These are phyloP conservation scores for Alternaria brassicicola DNA, from an alignment of 2,329 filamentous ascomycete genomes.

Conservation along the genomic window DNA sequence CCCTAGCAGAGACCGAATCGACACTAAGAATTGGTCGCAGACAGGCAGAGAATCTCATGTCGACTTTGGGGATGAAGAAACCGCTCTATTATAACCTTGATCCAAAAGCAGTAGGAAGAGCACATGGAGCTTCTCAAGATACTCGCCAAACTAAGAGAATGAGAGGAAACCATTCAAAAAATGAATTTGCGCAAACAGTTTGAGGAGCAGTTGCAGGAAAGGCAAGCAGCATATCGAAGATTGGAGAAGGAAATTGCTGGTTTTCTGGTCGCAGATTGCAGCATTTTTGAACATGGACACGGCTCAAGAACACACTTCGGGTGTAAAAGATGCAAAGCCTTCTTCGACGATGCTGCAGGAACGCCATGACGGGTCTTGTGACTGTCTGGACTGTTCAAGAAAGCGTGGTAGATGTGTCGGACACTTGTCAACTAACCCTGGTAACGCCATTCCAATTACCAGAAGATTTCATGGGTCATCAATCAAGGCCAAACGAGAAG, in stretches of 20 bases:
- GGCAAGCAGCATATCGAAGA: no score
- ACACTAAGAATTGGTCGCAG: background rate
- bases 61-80: background rate
- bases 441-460: no score
- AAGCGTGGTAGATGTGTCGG: no score
- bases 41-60: background rate
- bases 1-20: background rate
- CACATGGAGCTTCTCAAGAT: no score
- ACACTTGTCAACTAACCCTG: no score
- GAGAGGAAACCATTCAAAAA: no score
- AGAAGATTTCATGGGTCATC: no score
- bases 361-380: background rate
- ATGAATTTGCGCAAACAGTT: no score
- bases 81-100: background rate
- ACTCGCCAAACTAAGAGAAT: no score
- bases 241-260: background rate
- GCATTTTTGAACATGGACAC: background rate
- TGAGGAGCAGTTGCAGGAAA: no score
- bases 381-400: background rate
- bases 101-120: no score
- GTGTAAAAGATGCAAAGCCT: background rate
- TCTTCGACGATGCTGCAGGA: background rate
- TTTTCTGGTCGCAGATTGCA: background rate
- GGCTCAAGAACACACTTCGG: background rate
- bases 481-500: no score